Evolutionary conservation across 75 land plant genomes (phyloP).

Genomic region (Ceratopteris richardii): DNA sequence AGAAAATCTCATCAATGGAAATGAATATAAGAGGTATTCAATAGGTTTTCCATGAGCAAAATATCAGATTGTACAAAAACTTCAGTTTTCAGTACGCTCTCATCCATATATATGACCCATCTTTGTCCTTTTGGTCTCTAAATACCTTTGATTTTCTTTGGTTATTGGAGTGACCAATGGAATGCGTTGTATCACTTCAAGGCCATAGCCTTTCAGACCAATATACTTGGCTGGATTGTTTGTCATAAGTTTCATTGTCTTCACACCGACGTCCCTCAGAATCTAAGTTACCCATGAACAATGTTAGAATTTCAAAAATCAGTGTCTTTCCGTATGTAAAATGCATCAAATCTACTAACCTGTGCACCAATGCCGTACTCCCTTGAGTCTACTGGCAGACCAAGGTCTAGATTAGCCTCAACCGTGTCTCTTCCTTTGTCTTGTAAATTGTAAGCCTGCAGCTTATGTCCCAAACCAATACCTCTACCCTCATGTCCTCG

Average conservation of each 20-base stretch:
- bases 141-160: conserved; percentile 72
- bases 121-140: conserved; percentile 83
- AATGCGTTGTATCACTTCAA: conserved; percentile 61
- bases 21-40: no score
- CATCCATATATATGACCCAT: conserved; percentile 91
- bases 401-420: conserved; percentile 88
- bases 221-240: conserved; percentile 88
- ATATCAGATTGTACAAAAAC: no score
- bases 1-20: no score
- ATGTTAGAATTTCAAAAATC: no score
- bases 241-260: conserved; percentile 86
- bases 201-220: conserved; percentile 84
- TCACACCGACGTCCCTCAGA: conserved; percentile 76
- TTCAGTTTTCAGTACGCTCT: conserved; percentile 7
- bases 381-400: conserved; percentile 85
- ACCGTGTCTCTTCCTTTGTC: conserved; percentile 94
- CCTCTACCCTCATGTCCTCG: conserved; percentile 98
- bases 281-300: no score
- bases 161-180: conserved; percentile 75
- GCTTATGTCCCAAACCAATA: conserved; percentile 95
- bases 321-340: no score
- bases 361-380: conserved; percentile 98
- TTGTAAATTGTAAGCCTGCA: conserved; percentile 87
- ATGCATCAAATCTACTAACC: conserved; percentile 27
- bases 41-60: no score